Evolutionary conservation across 768 basidiomycete species (phyloP).

Genomic region (Scleroderma bovista): DNA sequence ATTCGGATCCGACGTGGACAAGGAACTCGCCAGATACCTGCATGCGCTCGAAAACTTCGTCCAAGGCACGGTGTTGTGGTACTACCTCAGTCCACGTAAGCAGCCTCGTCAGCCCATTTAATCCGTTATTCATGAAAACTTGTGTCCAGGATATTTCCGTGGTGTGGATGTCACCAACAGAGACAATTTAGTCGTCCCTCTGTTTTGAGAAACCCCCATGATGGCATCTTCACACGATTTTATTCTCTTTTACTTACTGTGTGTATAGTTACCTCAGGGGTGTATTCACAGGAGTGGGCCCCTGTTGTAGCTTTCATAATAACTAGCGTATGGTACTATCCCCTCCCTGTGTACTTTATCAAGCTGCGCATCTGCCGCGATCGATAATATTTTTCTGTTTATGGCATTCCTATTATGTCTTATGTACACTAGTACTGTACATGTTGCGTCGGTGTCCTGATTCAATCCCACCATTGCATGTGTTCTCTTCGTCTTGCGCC

Average conservation of each 20-base stretch:
- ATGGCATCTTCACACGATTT: not conserved
- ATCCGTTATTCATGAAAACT: not conserved
- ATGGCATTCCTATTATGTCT: too few relatives aligned
- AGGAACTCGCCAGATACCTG: slow-evolving; percentile 30
- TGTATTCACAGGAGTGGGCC: not conserved
- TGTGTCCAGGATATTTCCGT: slow-evolving; percentile 26
- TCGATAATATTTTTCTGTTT: too few relatives aligned
- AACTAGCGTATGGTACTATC: too few relatives aligned
- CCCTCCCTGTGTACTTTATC: too few relatives aligned
- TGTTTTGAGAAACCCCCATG: slow-evolving; percentile 25
- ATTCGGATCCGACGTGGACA: slow-evolving; percentile 30
- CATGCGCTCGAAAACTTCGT: slow-evolving; percentile 33
- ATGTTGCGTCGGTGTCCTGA: too few relatives aligned
- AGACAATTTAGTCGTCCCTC: slow-evolving; percentile 22
- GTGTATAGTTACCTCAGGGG: not conserved
- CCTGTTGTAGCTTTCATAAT: too few relatives aligned
- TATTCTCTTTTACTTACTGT: too few relatives aligned
- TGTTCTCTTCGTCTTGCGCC: too few relatives aligned
- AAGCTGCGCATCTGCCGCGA: too few relatives aligned
- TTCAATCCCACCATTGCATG: too few relatives aligned
- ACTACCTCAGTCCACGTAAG: slow-evolving; percentile 36
- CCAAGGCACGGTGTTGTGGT: slow-evolving; percentile 36
- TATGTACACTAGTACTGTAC: too few relatives aligned
- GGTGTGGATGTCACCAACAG: slow-evolving; percentile 29
- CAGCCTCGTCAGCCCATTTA: slow-evolving; percentile 8